Evolutionary conservation across 768 basidiomycete genomes (phyloP).

Genomic region (Panellus pusillus): DNA sequence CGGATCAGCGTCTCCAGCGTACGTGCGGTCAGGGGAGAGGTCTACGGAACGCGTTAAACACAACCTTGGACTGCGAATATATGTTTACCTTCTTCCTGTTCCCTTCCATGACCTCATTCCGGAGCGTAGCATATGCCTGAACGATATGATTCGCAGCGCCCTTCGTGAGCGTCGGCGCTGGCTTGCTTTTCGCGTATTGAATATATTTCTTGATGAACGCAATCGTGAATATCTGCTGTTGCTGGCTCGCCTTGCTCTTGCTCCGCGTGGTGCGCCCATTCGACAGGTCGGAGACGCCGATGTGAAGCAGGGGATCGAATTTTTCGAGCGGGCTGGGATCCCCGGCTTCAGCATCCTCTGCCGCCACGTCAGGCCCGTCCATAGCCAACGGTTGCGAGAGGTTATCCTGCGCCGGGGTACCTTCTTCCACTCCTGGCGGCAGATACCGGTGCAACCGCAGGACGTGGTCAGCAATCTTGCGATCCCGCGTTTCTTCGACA

Average conservation of each 20-base stretch:
- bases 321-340: conserved; percentile 92
- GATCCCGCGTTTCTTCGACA: conserved; percentile 91
- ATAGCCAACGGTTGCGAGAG: conserved; percentile 86
- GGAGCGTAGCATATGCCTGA: conserved; percentile 83
- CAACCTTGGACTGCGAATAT: conserved; percentile 9
- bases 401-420: conserved; percentile 85
- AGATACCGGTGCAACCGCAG: conserved; percentile 96
- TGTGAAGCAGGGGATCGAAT: conserved; percentile 92
- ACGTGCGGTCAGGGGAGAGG: conserved; percentile 95
- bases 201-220: conserved; percentile 98
- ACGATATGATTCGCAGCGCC: conserved; percentile 95
- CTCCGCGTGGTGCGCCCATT: conserved; percentile 56
- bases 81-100: conserved; percentile 77
- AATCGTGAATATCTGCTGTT: conserved; percentile 85
- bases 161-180: conserved; percentile 82
- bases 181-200: conserved; percentile 92
- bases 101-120: conserved; percentile 89
- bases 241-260: conserved; percentile 35
- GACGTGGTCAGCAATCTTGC: conserved; percentile 95
- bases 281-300: conserved; percentile 59
- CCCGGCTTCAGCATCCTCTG: conserved; percentile 51
- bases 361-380: conserved; percentile 66
- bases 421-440: conserved; percentile 95
- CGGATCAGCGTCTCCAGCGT: conserved; percentile 98
- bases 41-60: conserved; percentile 49